Base-by-base conservation (phyloP, 352 stramenopile species). In the Phytophthora rubi region DNA sequence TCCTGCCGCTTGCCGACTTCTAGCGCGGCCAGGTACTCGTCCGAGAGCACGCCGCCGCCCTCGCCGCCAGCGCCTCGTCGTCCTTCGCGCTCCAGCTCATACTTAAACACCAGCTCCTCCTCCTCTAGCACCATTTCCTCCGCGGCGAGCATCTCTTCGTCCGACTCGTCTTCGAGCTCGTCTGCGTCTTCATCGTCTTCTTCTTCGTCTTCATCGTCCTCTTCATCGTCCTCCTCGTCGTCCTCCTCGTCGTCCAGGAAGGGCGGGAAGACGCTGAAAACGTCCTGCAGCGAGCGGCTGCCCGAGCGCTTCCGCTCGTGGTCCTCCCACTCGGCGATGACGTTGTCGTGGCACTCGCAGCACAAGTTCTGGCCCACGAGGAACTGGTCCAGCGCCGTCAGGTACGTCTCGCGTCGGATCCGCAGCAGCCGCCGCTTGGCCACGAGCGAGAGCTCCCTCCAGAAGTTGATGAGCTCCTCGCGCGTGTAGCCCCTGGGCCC, bases 281-380 rank as follows among this genome's bases (percentile, higher is more conserved):
- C 80, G 53, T 92, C 86, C 65, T 90, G 86, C 35, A 92, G 53
- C 61, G 84, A 92, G 47, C 86, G 86, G 57, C 73, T 90, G 13
- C 84, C 80, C 4, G 81, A 86, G 21, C 86, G 86, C 58, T 80
- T 83, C 21, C 80, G 80, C 57, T 93, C 86, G 53, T 90, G 81
- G 58, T 93, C 86, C 64, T 92, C 86, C 86, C 86, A 93, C 74
- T 93, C 86, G 55, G 83, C 82, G 33, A 93, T 83, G 35, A 93
- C 84, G 49, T 93, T 93, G 78, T 93, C 86, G 68, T 93, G 86
- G 61, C 86, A 93, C 72, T 93, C 86, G 65, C 84, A 93, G 76
- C 86, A 93, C 45, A 93, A 69, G 51, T 93, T 91, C 59, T 90
- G 82, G 13, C 77, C 72, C 68, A 93, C 80, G n/a, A 93, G 73